A percentile compares a stretch with the other conserved stretches of the same genome.
Evolutionary conservation across 2,329 filamentous ascomycete species (phyloP).

Genomic region (Dactylellina leptospora): DNA sequence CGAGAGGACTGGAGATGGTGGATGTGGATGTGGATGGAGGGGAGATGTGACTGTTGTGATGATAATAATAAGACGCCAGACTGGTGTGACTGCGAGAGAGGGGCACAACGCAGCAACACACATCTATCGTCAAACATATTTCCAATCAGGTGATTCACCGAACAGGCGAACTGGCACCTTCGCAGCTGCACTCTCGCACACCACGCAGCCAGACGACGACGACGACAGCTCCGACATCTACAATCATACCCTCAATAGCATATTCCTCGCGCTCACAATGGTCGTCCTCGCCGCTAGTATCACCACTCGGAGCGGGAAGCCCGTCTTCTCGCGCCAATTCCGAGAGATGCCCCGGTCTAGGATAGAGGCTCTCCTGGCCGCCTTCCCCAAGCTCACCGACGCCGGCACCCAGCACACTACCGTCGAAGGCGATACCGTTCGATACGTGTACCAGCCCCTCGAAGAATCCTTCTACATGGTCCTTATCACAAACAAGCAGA

Average conservation of each 20-base stretch:
- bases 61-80: slow-evolving; percentile 21
- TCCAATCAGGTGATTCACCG: slow-evolving; percentile 24
- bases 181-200: slow-evolving; percentile 5
- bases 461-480: slow-evolving; percentile 98
- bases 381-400: slow-evolving; percentile 96
- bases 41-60: slow-evolving; percentile 28
- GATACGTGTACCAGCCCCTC: slow-evolving; percentile 98
- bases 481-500: slow-evolving; percentile 98
- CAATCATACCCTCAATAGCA: background rate
- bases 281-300: slow-evolving; percentile 99
- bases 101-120: slow-evolving; percentile 21
- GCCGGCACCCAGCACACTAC: slow-evolving; percentile 96
- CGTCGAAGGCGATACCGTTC: slow-evolving; percentile 98
- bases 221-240: slow-evolving; percentile 21
- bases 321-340: slow-evolving; percentile 96
- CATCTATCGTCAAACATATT: slow-evolving; percentile 17
- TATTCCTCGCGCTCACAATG: slow-evolving; percentile 59
- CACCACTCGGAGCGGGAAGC: slow-evolving; percentile 97
- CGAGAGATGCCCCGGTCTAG: slow-evolving; percentile 96
- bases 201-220: slow-evolving; percentile 24
- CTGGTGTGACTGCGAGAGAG: slow-evolving; percentile 13
- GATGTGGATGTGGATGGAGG: slow-evolving; percentile 9
- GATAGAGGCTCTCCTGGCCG: slow-evolving; percentile 94
- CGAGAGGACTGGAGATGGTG: background rate
- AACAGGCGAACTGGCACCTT: slow-evolving; percentile 54